Percentiles rank a stretch among this genome's conserved stretches.
These are phyloP conservation scores for Coniochaeta sp. DNA, from an alignment of 2,329 filamentous ascomycete species.

Conservation along the genomic window DNA sequence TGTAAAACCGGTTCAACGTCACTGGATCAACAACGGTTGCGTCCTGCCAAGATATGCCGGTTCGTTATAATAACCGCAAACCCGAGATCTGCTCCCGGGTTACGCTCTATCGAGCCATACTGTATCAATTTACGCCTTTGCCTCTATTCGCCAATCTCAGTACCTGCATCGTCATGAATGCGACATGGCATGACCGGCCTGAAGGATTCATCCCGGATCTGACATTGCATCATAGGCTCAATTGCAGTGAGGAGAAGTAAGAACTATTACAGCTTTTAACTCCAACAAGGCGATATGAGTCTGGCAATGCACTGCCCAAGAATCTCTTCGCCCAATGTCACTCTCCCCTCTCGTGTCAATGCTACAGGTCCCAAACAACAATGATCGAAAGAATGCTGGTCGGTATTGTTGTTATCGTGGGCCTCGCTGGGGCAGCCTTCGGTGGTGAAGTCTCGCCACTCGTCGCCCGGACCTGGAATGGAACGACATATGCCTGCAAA, in stretches of 20 bases:
- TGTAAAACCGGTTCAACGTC: not conserved
- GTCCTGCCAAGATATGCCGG: not conserved
- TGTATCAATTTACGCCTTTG: not conserved
- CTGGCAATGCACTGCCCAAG: no score
- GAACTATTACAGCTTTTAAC: not conserved
- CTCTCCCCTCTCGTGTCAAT: no score
- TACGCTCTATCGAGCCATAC: not conserved
- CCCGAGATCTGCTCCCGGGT: not conserved
- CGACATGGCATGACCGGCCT: not conserved
- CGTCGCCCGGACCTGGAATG: conserved; percentile 9
- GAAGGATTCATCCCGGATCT: not conserved
- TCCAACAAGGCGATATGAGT: no score
- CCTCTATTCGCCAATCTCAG: not conserved
- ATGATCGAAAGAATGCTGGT: not conserved
- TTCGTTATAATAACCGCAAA: not conserved
- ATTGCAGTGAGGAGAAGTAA: no score
- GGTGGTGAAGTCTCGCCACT: not conserved
- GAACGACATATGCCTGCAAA: conserved; percentile 18
- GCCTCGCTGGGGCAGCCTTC: not conserved
- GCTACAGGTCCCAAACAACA: not conserved
- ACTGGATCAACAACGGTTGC: not conserved
- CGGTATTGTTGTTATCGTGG: not conserved
- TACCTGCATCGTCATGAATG: not conserved
- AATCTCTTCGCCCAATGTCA: no score
- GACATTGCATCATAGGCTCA: not conserved